Evolutionary conservation across 148 eudicot species (phyloP), one percentile per base, ranked within the genome.

Genomic region (Nepenthes gracilis): DNA sequence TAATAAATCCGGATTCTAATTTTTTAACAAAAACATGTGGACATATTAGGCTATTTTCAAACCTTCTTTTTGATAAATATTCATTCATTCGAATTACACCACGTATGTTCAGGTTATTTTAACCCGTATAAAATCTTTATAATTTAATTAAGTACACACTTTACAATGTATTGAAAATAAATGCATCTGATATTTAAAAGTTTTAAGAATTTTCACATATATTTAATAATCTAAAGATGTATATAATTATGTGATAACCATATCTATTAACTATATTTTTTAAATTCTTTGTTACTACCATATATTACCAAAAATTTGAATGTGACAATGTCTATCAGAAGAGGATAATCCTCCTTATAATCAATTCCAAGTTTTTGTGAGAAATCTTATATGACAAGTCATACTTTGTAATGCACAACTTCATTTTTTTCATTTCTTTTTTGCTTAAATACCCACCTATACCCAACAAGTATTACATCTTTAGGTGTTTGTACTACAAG

Each of bases 391-490:
- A 8, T 40, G 2, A 61, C 40, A 1, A 33, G 9, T 33, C 6
- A 1, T 2, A 53, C 64, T n/a, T 61, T 61, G 2, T 47, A 37
- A 33, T 15, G 2, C 5, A 61, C 32, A 34, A 61, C 10, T 48
- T 61, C 64, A 61, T 61, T 61, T 33, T 61, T 33, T 15, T 47
- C 6, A 61, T 47, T 61, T 33, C 55, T 13, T 34, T 61, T 61
- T 11, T 2, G 38, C 15, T 43, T 15, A 60, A 43, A 60, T 1
- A 45, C 63, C 37, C 37, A 23, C 5, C 38, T 45, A 11, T 60
- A 60, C 0, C 63, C 53, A 6, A 50, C 12, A 5, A 12, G 54
- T n/a, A 6, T 50, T 12, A 6, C 15, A 50, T 12, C 13, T 6
- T 50, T 50, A 6, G 54, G 13, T 50, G 54, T 50, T 6, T 2